A percentile compares a stretch with the other conserved stretches of the same genome.
Conservation (phyloP, 2,329 filamentous ascomycete genomes). For the Penicillium sp. region DNA sequence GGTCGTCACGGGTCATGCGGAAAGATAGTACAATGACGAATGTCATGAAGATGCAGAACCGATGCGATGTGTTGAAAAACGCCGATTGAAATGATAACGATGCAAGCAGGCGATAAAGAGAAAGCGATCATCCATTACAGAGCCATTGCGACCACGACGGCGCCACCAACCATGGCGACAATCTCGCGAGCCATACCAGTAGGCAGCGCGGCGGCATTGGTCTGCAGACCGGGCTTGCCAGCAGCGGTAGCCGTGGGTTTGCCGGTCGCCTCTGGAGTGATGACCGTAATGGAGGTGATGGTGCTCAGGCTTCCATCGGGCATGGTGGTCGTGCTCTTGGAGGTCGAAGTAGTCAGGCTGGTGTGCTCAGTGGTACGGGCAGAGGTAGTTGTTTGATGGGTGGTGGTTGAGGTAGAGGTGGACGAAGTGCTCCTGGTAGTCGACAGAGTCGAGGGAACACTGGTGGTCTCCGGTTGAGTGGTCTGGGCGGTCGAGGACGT, state of each 20-base stretch:
- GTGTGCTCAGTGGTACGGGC: slow-evolving; percentile 23
- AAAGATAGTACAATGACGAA: slow-evolving; percentile 23
- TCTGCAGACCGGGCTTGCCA: slow-evolving; percentile 40
- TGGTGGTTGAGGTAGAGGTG: slow-evolving; percentile 5
- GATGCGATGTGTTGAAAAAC: slow-evolving; percentile 13
- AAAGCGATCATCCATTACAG: slow-evolving; percentile 24
- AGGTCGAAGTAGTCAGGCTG: slow-evolving; percentile 39
- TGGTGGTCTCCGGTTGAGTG: slow-evolving; percentile 13
- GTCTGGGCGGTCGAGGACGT: slow-evolving; percentile 1
- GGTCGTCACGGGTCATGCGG: slow-evolving; percentile 16
- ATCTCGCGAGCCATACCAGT: slow-evolving; percentile 35
- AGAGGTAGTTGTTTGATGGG: slow-evolving; percentile 18
- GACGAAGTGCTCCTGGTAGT: slow-evolving; percentile 16
- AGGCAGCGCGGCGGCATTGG: slow-evolving; percentile 30
- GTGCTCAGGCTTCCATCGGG: slow-evolving; percentile 43
- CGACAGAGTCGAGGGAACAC: slow-evolving; percentile 17
- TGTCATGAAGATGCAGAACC: slow-evolving; percentile 13
- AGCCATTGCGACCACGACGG: slow-evolving; percentile 40
- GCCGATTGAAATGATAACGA: slow-evolving; percentile 1
- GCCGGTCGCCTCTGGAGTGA: slow-evolving; percentile 34
- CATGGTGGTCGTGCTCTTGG: slow-evolving; percentile 41
- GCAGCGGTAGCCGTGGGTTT: slow-evolving; percentile 20
- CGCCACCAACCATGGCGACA: slow-evolving; percentile 41
- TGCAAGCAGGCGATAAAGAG: background rate
- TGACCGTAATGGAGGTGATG: slow-evolving; percentile 46